These are phyloP conservation scores for Petunia hybrid DNA, from an alignment of 305 asterid genomes.

Conservation along the genomic window DNA sequence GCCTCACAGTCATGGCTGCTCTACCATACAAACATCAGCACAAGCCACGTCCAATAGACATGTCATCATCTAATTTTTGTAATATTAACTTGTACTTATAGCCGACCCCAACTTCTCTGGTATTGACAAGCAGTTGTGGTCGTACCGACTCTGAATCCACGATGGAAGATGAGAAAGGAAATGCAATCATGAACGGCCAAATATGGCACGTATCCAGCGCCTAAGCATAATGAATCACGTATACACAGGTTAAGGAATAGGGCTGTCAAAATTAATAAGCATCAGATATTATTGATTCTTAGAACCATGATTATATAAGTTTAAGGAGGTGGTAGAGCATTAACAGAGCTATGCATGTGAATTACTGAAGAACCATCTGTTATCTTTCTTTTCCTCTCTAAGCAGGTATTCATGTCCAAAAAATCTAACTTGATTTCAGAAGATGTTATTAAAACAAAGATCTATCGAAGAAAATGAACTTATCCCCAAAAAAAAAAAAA, in stretches of 20 bases:
- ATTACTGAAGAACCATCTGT: not conserved
- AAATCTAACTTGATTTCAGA: not conserved
- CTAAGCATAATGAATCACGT: conserved; percentile 41
- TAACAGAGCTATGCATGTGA: not conserved
- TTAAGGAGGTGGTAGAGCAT: not conserved
- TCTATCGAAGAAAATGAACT: not conserved
- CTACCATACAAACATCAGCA: not conserved
- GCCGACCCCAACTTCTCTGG: too few relatives aligned
- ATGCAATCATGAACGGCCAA: conserved; percentile 49
- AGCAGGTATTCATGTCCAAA: conserved; percentile 6
- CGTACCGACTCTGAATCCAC: not conserved
- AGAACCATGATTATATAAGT: not conserved
- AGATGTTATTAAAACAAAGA: not conserved
- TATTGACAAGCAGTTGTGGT: too few relatives aligned
- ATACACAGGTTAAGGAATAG: not conserved
- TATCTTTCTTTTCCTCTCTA: conserved; percentile 4
- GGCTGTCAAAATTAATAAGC: not conserved
- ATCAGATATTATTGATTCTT: not conserved
- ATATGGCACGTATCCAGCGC: conserved; percentile 81
- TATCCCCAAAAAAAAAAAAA: not conserved
- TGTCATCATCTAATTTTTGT: not conserved
- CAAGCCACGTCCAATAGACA: not conserved
- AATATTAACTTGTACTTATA: not conserved
- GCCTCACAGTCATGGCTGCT: not conserved
- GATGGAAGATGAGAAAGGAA: conserved; percentile 22